These are phyloP conservation scores for Stramenopiles sp. DNA, from an alignment of 352 stramenopile species.

Conservation along the genomic window DNA sequence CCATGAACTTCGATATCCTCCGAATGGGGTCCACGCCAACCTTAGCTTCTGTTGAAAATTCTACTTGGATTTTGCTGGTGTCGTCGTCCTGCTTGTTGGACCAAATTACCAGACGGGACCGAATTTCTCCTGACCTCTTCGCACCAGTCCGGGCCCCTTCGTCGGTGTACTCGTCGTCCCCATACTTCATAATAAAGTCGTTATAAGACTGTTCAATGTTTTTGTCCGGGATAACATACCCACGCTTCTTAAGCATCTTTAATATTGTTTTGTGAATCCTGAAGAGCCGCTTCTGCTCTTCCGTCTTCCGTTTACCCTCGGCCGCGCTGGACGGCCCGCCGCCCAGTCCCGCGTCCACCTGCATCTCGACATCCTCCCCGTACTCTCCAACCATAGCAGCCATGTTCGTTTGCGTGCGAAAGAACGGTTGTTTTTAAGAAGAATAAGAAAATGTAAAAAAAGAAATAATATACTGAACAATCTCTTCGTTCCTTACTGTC, in stretches of 20 bases:
- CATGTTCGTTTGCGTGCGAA: no score
- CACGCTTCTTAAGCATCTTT: slow-evolving; percentile 67
- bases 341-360: not conserved
- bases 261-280: slow-evolving; percentile 81
- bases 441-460: no score
- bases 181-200: slow-evolving; percentile 61
- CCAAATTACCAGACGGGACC: slow-evolving; percentile 13
- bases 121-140: not conserved
- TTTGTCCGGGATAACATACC: slow-evolving; percentile 92
- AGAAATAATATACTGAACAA: no score
- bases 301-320: not conserved
- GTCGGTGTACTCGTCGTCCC: not conserved
- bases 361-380: not conserved
- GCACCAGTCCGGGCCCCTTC: not conserved
- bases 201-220: slow-evolving; percentile 83
- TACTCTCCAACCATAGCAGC: not conserved
- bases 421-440: no score
- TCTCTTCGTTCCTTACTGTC: no score
- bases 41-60: slow-evolving; percentile 34
- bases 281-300: slow-evolving; percentile 39
- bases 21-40: slow-evolving; percentile 11
- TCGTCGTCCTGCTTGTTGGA: slow-evolving; percentile 13
- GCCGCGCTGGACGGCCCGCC: not conserved
- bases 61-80: slow-evolving; percentile 18
- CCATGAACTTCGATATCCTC: slow-evolving; percentile 15